These are phyloP conservation scores for Hypoxylon sp. DNA, from an alignment of 2,329 filamentous ascomycete species.

Conservation along the genomic window DNA sequence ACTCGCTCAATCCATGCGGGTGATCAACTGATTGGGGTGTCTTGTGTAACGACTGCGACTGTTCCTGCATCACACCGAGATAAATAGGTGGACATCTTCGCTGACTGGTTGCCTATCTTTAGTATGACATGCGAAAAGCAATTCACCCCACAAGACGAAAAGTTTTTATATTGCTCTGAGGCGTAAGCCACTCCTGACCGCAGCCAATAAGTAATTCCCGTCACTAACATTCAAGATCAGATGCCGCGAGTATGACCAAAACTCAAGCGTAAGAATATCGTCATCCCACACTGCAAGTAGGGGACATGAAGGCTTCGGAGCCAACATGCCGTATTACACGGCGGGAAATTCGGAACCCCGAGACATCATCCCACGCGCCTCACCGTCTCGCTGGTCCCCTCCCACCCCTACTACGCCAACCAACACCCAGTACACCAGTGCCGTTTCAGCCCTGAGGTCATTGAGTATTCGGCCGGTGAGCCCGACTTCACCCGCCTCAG, in stretches of 20 bases:
- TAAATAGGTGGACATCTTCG: slow-evolving; percentile 24
- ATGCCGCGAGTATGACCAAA: slow-evolving; percentile 68
- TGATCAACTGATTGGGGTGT: slow-evolving; percentile 41
- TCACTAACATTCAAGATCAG: slow-evolving; percentile 54
- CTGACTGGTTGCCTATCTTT: slow-evolving; percentile 49
- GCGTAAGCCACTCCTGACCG: slow-evolving; percentile 60
- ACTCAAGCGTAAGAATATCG: slow-evolving; percentile 52
- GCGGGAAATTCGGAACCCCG: slow-evolving; percentile 65
- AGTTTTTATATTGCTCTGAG: slow-evolving; percentile 73
- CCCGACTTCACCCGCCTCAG: slow-evolving; percentile 66
- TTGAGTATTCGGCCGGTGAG: slow-evolving; percentile 67
- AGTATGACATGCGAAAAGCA: slow-evolving; percentile 78
- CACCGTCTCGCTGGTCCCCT: slow-evolving; percentile 70
- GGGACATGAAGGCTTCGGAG: slow-evolving; percentile 52
- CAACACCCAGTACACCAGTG: slow-evolving; percentile 62
- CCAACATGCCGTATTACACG: slow-evolving; percentile 61
- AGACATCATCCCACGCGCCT: slow-evolving; percentile 74
- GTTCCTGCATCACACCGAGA: slow-evolving; percentile 53
- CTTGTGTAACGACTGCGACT: slow-evolving; percentile 37
- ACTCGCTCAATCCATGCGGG: slow-evolving; percentile 43
- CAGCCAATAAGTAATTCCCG: slow-evolving; percentile 38
- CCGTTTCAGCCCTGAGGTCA: slow-evolving; percentile 68
- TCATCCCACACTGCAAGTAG: slow-evolving; percentile 48
- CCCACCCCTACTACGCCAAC: slow-evolving; percentile 66
- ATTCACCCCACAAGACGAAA: slow-evolving; percentile 70